Base-by-base conservation (phyloP, 1,139 yeast genomes). In the Yamadazyma buinensis region DNA sequence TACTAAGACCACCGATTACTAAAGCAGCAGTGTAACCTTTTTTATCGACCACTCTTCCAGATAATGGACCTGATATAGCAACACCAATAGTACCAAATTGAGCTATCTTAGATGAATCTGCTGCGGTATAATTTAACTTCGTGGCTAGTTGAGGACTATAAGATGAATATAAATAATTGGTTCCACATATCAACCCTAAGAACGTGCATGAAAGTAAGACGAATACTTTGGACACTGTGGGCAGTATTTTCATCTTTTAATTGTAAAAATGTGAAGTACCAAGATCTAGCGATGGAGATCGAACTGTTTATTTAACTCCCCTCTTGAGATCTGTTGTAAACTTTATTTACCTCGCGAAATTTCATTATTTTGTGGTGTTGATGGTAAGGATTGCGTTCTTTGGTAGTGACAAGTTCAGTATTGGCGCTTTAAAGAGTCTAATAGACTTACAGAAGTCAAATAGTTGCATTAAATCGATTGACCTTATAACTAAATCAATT, bases 371-470 rank as follows among this genome's bases (percentile, higher is more conserved):
- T n/a, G n/a, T 26, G 28, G 28, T 12, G 28, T 28, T 20, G 27
- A 22, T 22, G 26, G 15, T 29, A 4, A 20, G 24, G 15, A 26
- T 37, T 6, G 80, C 86, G 6, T 85, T 80, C 52, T 88, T 90
- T 55, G 97, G 97, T 1, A 77, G 92, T 5, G 97, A 88, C 50
- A 55, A 55, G 26, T 88, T 87, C 59, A 81, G 95, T 43, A 72
- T 80, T 7, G 63, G 61, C 8, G 75, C 90, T 6, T 63, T 88
- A 28, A 48, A 57, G 9, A 66, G 61, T 12, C 57, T 87, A 5
- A 43, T 67, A 2, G 60, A 3, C 57, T 73, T 13, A 22, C 30
- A 13, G 21, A 25, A 5, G 11, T 18, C 18, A 1, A 29, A 54
- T 56, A 34, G 44, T 54, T 5, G 64, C 77, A n/a, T 55, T 3